phyloP scores from a whole-genome alignment of 345 rosid species.

The Diplotaxis tenuifolia region DNA sequence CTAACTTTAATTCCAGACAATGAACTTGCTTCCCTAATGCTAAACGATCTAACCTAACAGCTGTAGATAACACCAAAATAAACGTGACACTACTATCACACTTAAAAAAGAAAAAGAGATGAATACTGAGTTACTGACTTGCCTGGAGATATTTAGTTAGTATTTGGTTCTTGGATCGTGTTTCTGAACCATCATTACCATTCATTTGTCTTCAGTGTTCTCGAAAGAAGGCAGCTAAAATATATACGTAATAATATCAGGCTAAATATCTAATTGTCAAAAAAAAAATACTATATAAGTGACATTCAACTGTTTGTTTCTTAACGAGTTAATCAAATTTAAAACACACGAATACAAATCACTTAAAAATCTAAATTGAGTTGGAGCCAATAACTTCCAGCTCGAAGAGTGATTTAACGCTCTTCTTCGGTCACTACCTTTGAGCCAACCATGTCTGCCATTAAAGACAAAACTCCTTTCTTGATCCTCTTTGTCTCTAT shows the following conservation, averaged over 20 bases:
- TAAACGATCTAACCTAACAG: conserved; percentile 36
- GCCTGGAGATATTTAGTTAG: conserved; percentile 38
- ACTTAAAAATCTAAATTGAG: no score
- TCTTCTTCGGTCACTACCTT: no score
- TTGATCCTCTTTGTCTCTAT: not conserved
- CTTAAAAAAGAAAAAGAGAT: conserved; percentile 43
- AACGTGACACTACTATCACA: conserved; percentile 52
- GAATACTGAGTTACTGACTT: conserved; percentile 35
- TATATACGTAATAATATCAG: no score
- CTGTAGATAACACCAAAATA: conserved; percentile 47
- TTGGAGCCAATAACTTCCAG: no score
- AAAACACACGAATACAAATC: no score
- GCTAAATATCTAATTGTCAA: no score
- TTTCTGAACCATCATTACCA: conserved; percentile 24
- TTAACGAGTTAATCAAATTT: no score
- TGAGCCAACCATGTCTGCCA: not conserved
- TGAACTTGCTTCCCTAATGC: conserved; percentile 48
- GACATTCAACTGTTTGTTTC: no score
- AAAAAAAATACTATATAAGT: no score
- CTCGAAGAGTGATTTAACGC: no score
- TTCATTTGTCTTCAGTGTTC: no score
- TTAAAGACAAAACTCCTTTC: not conserved
- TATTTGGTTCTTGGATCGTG: conserved; percentile 43
- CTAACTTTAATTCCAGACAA: conserved; percentile 48
- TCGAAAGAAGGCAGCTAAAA: no score